Evolutionary conservation across 164 flowering plant species (phyloP).

Genomic region (Umbellularia californica): DNA sequence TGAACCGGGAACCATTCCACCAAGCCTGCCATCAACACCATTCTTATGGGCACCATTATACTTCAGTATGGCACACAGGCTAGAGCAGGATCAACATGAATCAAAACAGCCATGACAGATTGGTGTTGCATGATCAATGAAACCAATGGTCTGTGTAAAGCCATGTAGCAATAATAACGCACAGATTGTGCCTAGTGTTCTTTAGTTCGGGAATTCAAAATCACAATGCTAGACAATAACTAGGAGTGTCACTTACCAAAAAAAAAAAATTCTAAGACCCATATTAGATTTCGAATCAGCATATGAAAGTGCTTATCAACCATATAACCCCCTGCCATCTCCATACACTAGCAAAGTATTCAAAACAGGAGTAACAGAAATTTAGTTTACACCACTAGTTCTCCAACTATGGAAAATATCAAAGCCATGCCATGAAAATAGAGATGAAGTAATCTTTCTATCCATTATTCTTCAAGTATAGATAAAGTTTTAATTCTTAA

Average conservation of each 20-base stretch:
- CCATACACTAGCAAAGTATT: background rate
- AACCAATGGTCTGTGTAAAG: slow-evolving; percentile 19
- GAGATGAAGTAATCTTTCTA: background rate
- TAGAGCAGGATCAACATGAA: slow-evolving; percentile 1
- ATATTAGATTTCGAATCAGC: background rate
- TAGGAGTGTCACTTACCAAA: too few species aligned
- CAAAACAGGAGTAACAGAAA: background rate
- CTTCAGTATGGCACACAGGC: slow-evolving; percentile 7
- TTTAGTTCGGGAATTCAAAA: slow-evolving; percentile 4
- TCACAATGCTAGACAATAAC: background rate
- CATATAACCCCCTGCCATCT: background rate
- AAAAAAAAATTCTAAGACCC: background rate
- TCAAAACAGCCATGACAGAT: slow-evolving; percentile 3
- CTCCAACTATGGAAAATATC: background rate
- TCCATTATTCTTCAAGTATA: too few species aligned
- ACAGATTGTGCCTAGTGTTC: slow-evolving; percentile 5
- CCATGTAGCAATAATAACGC: slow-evolving; percentile 18
- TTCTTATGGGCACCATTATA: slow-evolving; percentile 10
- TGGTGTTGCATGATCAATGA: slow-evolving; percentile 8
- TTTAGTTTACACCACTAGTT: background rate
- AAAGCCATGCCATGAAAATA: background rate
- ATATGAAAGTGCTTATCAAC: background rate
- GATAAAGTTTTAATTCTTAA: too few species aligned
- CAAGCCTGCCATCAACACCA: background rate
- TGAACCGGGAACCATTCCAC: slow-evolving; percentile 12